Base-by-base conservation (phyloP, 78 protist species). In the Dictyostelium brefeldianum region DNA sequence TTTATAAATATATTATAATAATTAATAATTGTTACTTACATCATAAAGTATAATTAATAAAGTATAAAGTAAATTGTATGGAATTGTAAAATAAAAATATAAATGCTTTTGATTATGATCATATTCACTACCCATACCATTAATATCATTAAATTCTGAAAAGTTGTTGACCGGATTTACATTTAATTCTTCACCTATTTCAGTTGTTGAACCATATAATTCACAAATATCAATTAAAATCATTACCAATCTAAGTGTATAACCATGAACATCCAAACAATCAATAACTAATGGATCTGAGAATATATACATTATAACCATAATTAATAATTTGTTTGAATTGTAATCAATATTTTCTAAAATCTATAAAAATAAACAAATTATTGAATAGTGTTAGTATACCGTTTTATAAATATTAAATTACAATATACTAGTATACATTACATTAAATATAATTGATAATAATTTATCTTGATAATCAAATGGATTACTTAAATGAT, bases 181-280 rank as follows among this genome's bases (percentile, higher is more conserved):
- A 36, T 36, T 36, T 36, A 2, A 36, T 36, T 36, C 43, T 36
- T 36, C 43, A 36, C 43, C 1, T n/a, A n/a, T n/a, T 36, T 36
- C 27, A 8, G 84, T 36, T 22, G 29, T 46, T 22, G 46, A 18
- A 11, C 84, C 83, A 64, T 75, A 43, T 7, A 29, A 43, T 20
- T 77, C 70, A 29, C 84, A 87, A 64, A 62, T 29, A 22, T 65
- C 29, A 22, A 87, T 64, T 22, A 87, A 62, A 20, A 27, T 56
- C 41, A 77, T 29, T 17, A 87, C 43, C 9, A 87, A 31, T 36
- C 46, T 74, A 8, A 87, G n/a, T 4, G 69, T 27, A 51, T 87
- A 87, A 14, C 93, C 93, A 87, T 87, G 93, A 11, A 77, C 73
- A 65, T 87, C 93, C 7, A 87, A n/a, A 47, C 47, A 27, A 50